Base-by-base conservation (phyloP, 2,329 filamentous ascomycete genomes). In the Aspergillus phoenicis region DNA sequence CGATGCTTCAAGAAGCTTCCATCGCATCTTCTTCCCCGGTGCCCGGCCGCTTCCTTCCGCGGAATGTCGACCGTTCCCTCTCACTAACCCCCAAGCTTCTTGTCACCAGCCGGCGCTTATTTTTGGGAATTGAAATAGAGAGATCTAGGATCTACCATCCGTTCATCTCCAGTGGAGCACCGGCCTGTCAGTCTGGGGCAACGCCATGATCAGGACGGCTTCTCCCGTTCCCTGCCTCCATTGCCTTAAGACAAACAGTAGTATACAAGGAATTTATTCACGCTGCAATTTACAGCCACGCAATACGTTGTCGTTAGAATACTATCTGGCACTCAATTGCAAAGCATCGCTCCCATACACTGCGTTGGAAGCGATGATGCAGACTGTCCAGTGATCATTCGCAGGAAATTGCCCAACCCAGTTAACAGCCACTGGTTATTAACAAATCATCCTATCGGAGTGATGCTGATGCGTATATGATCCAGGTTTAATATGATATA, bases 1-100 rank as follows among this genome's bases (percentile, higher is more conserved):
- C 61, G 61, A 66, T 64, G 65, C 68, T 78, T 77, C 75, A 77
- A 63, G 75, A 77, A 77, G 74, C 70, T 78, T 78, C 76, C 75
- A 78, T 75, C 65, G 62, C 63, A 53, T 53, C 59, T 57, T 60
- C 61, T 53, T 60, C 61, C 57, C 61, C 57, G 43, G 47, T 39
- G 39, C 36, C 47, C 47, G 47, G 47, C 47, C 26, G 47, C 47
- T 49, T 28, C 45, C 26, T 28, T 30, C 47, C 26, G 28, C 47
- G 15, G 26, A n/a, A 28, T 17, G 26, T n/a, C 47, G 8, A 15
- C 47, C 24, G 11, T 28, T 17, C 30, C 47, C 47, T 11, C 47
- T 51, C 47, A 51, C 47, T 10, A 17, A 30, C 13, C 30, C 26
- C 24, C 5, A 15, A 8, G 28, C 28, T 33, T 11, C 11, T 36